These are phyloP conservation scores for Zalaria sp. DNA, from an alignment of 2,329 filamentous ascomycete species.

Conservation along the genomic window DNA sequence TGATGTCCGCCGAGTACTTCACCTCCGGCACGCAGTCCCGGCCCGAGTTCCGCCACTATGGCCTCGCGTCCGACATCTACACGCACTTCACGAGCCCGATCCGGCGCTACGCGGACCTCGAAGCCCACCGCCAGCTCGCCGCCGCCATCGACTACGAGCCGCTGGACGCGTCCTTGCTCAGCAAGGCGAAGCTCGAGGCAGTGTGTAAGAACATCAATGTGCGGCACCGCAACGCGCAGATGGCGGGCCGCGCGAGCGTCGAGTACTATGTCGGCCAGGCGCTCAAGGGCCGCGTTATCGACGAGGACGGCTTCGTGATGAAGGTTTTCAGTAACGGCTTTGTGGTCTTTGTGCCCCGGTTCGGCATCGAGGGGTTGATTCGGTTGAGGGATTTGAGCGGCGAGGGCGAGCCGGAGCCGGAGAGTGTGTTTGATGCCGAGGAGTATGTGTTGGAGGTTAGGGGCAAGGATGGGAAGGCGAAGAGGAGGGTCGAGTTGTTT, in stretches of 20 bases:
- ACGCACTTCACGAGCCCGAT: slow-evolving; percentile 98
- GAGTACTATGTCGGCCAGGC: slow-evolving; percentile 98
- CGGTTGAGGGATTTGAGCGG: slow-evolving; percentile 64
- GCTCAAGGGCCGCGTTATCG: slow-evolving; percentile 59
- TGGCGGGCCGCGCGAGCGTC: slow-evolving; percentile 84
- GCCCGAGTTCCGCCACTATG: slow-evolving; percentile 93
- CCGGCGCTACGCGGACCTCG: slow-evolving; percentile 89
- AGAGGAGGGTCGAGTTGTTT: slow-evolving; percentile 64
- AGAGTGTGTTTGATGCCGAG: slow-evolving; percentile 73
- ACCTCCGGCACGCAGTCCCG: slow-evolving; percentile 86
- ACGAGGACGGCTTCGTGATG: slow-evolving; percentile 93
- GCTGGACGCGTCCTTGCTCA: slow-evolving; percentile 66
- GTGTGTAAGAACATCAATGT: slow-evolving; percentile 99
- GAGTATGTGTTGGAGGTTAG: slow-evolving; percentile 59
- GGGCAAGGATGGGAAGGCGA: slow-evolving; percentile 31
- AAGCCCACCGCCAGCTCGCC: slow-evolving; percentile 86
- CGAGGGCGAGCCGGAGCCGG: slow-evolving; percentile 47
- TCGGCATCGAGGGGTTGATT: slow-evolving; percentile 89
- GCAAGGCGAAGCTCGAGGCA: slow-evolving; percentile 71
- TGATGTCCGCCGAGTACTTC: slow-evolving; percentile 99
- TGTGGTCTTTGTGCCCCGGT: slow-evolving; percentile 87
- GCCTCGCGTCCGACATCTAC: slow-evolving; percentile 91
- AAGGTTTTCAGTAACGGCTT: slow-evolving; percentile 95
- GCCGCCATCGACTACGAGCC: slow-evolving; percentile 89
- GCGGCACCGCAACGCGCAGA: slow-evolving; percentile 90